These are phyloP conservation scores for Inosperma sp. DNA, from an alignment of 768 basidiomycete species.

Conservation along the genomic window DNA sequence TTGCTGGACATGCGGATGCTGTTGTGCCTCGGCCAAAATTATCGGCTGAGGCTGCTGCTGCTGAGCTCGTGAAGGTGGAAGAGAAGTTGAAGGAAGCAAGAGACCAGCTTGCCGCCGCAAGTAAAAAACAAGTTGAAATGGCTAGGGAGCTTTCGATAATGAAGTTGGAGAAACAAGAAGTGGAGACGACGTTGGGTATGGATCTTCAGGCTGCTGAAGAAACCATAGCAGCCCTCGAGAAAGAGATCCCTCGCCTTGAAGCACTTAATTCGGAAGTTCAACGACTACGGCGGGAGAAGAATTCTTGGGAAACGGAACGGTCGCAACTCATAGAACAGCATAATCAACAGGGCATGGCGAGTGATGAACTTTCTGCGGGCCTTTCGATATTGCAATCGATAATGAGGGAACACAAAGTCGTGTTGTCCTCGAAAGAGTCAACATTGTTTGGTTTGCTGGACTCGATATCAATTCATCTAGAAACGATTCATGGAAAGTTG, in stretches of 20 bases:
- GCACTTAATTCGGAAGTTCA: conserved; percentile 45
- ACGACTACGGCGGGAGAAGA: conserved; percentile 45
- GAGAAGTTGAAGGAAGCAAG: conserved; percentile 60
- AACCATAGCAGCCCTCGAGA: conserved; percentile 52
- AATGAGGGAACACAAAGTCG: conserved; percentile 53
- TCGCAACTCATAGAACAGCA: conserved; percentile 37
- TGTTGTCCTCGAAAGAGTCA: conserved; percentile 47
- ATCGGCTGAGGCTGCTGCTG: conserved; percentile 39
- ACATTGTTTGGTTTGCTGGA: conserved; percentile 46
- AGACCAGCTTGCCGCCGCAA: conserved; percentile 52
- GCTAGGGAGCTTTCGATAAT: conserved; percentile 58
- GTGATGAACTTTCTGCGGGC: conserved; percentile 49
- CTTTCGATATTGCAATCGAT: conserved; percentile 45
- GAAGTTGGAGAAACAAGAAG: conserved; percentile 62
- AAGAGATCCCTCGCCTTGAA: conserved; percentile 49
- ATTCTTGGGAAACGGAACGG: conserved; percentile 48
- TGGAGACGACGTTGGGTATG: conserved; percentile 59
- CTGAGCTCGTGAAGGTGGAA: conserved; percentile 53
- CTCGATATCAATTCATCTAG: conserved; percentile 50
- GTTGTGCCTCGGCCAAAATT: conserved; percentile 49
- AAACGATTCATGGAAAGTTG: conserved; percentile 42
- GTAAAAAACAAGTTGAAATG: conserved; percentile 58
- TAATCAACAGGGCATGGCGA: conserved; percentile 31
- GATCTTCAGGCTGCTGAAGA: conserved; percentile 68
- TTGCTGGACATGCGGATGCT: conserved; percentile 74